A percentile compares a stretch with the other conserved stretches of the same genome.
These are phyloP conservation scores for Cordyceps sp. DNA, from an alignment of 2,329 filamentous ascomycete species.

Conservation along the genomic window DNA sequence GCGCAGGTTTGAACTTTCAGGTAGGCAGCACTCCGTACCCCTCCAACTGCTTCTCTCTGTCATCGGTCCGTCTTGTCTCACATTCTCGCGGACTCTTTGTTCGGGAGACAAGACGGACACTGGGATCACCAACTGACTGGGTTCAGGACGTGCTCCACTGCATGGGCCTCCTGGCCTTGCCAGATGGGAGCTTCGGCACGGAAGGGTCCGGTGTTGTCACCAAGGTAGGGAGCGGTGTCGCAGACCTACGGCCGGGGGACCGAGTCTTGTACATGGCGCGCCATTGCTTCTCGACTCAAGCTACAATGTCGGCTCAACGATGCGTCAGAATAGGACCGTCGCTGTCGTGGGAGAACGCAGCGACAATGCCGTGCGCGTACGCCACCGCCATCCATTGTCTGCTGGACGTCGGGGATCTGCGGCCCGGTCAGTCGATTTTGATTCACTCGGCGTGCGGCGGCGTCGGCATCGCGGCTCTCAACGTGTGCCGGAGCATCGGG, in stretches of 20 bases:
- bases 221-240: not conserved
- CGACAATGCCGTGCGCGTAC: conserved; percentile 15
- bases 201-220: not conserved
- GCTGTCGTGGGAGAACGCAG: conserved; percentile 17
- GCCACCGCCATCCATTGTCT: conserved; percentile 12
- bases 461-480: conserved; percentile 13
- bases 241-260: not conserved
- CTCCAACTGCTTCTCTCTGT: too few relatives aligned
- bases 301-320: not conserved
- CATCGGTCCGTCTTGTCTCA: too few relatives aligned
- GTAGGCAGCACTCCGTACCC: too few relatives aligned
- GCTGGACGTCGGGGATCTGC: conserved; percentile 2
- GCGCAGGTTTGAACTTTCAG: too few relatives aligned
- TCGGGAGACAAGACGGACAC: too few relatives aligned
- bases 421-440: conserved; percentile 9
- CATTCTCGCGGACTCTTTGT: too few relatives aligned
- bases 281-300: not conserved
- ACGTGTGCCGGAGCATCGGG: conserved; percentile 8
- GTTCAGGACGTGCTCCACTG: too few relatives aligned
- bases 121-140: too few relatives aligned
- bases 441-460: conserved; percentile 15
- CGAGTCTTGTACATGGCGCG: not conserved
- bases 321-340: conserved; percentile 14
- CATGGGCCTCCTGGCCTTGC: too few relatives aligned
- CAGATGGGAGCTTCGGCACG: not conserved